Evolutionary conservation across 2,329 filamentous ascomycete genomes (phyloP).

Genomic region (Ciborinia camelliae): DNA sequence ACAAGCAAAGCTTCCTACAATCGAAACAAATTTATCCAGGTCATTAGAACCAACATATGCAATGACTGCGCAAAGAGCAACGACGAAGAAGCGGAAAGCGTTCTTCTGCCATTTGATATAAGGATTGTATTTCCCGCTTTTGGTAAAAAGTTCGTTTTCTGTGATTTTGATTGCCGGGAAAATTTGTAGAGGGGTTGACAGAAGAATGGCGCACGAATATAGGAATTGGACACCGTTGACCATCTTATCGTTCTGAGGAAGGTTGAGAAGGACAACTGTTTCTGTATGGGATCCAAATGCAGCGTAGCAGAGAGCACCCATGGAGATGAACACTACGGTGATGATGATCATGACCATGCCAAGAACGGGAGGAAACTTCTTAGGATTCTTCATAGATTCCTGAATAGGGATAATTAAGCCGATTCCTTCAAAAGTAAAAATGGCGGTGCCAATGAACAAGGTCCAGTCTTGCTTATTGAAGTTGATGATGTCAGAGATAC

Average conservation of each 20-base stretch:
- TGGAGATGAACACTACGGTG: slow-evolving; percentile 82
- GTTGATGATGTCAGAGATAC: slow-evolving; percentile 78
- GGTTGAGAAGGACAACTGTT: slow-evolving; percentile 92
- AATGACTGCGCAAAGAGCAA: slow-evolving; percentile 78
- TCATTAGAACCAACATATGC: slow-evolving; percentile 92
- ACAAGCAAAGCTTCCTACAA: slow-evolving; percentile 96
- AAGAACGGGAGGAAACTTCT: slow-evolving; percentile 87
- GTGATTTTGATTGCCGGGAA: slow-evolving; percentile 97
- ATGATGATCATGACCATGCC: slow-evolving; percentile 93
- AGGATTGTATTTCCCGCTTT: slow-evolving; percentile 95
- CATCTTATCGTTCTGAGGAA: slow-evolving; percentile 91
- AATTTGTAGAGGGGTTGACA: slow-evolving; percentile 93
- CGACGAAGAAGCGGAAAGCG: slow-evolving; percentile 87
- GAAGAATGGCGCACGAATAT: slow-evolving; percentile 94
- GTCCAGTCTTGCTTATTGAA: slow-evolving; percentile 96
- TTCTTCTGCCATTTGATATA: slow-evolving; percentile 99
- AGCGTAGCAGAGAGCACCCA: slow-evolving; percentile 91
- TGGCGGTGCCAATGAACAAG: slow-evolving; percentile 95
- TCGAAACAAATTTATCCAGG: slow-evolving; percentile 93
- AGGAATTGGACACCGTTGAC: slow-evolving; percentile 96
- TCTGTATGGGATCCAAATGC: slow-evolving; percentile 94
- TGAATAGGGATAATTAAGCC: slow-evolving; percentile 98
- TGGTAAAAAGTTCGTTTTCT: slow-evolving; percentile 88
- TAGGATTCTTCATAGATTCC: slow-evolving; percentile 88
- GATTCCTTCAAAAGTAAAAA: slow-evolving; percentile 98